phyloP scores from a whole-genome alignment of 2,329 filamentous ascomycete species.

The Ramichloridium luteum region DNA sequence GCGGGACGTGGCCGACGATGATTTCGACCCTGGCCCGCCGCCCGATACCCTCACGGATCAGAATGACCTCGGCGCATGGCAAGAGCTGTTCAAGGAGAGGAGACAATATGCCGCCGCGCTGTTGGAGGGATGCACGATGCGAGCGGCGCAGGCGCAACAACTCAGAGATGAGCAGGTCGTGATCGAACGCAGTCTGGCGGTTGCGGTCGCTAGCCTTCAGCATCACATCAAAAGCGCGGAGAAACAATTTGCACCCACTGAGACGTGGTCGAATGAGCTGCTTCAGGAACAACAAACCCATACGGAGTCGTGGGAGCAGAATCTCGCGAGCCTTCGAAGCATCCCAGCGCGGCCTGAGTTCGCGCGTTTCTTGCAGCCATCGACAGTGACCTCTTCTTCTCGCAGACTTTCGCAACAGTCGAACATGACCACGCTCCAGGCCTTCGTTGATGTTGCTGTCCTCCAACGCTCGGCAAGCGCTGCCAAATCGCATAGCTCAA shows the following conservation, averaged over 20 bases:
- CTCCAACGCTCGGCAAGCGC: slow-evolving; percentile 60
- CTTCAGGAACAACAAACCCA: slow-evolving; percentile 56
- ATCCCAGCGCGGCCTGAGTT: slow-evolving; percentile 56
- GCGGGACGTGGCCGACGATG: slow-evolving; percentile 29
- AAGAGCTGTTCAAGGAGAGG: slow-evolving; percentile 68
- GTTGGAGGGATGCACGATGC: slow-evolving; percentile 54
- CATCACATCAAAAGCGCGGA: slow-evolving; percentile 60
- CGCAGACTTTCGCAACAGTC: slow-evolving; percentile 26
- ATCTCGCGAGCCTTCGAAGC: slow-evolving; percentile 51
- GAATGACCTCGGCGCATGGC: slow-evolving; percentile 77
- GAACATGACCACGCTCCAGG: slow-evolving; percentile 50
- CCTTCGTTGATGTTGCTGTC: slow-evolving; percentile 63
- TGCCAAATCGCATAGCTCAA: slow-evolving; percentile 49
- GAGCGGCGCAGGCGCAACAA: slow-evolving; percentile 50
- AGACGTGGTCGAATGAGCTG: slow-evolving; percentile 56
- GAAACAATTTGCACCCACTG: slow-evolving; percentile 57
- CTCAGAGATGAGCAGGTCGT: slow-evolving; percentile 62
- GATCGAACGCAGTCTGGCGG: slow-evolving; percentile 67
- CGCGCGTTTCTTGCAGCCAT: slow-evolving; percentile 34
- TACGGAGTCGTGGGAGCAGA: slow-evolving; percentile 54
- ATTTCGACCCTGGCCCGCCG: slow-evolving; percentile 49
- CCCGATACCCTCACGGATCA: slow-evolving; percentile 77
- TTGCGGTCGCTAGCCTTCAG: slow-evolving; percentile 76
- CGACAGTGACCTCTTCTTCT: slow-evolving; percentile 9
- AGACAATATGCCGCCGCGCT: slow-evolving; percentile 66